A percentile compares a stretch with the other conserved stretches of the same genome.
Evolutionary conservation across 192 early-diverging fungal genomes (phyloP).

Genomic region (Backusella parvicylindrica): DNA sequence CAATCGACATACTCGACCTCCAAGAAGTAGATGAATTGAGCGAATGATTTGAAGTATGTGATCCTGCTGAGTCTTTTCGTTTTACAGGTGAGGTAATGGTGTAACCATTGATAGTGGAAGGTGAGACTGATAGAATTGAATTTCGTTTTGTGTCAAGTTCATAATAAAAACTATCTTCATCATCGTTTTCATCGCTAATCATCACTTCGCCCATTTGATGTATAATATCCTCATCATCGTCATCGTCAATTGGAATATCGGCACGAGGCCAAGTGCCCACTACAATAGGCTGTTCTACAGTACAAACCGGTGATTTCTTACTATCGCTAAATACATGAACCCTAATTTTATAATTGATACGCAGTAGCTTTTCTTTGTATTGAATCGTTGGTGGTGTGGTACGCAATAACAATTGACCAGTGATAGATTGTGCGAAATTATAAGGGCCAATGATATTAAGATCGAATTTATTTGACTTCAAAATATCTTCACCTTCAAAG

Average conservation of each 20-base stretch:
- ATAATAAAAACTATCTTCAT: not conserved
- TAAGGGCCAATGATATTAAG: constrained; percentile 24
- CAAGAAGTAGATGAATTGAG: constrained; percentile 11
- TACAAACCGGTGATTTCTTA: not conserved
- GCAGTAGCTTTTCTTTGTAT: constrained; percentile 21
- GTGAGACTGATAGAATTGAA: not conserved
- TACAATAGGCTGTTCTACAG: constrained; percentile 27
- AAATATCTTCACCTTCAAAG: constrained; percentile 3
- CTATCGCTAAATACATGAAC: constrained; percentile 9
- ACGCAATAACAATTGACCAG: constrained; percentile 12
- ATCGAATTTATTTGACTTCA: constrained; percentile 14
- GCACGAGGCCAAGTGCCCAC: constrained; percentile 34
- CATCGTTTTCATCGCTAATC: constrained; percentile 17
- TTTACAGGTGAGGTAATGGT: not conserved
- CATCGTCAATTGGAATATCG: constrained; percentile 29
- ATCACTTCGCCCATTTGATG: constrained; percentile 12
- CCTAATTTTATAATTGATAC: constrained; percentile 28
- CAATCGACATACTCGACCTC: constrained; percentile 8
- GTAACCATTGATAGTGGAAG: not conserved
- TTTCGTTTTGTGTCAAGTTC: not conserved
- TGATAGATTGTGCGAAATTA: constrained; percentile 25
- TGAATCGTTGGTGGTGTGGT: constrained; percentile 32
- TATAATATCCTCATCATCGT: constrained; percentile 23
- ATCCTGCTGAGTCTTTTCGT: not conserved
- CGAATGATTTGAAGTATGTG: constrained; percentile 13